Evolutionary conservation across 2,329 filamentous ascomycete genomes (phyloP).

Genomic region (Amauroascus niger): DNA sequence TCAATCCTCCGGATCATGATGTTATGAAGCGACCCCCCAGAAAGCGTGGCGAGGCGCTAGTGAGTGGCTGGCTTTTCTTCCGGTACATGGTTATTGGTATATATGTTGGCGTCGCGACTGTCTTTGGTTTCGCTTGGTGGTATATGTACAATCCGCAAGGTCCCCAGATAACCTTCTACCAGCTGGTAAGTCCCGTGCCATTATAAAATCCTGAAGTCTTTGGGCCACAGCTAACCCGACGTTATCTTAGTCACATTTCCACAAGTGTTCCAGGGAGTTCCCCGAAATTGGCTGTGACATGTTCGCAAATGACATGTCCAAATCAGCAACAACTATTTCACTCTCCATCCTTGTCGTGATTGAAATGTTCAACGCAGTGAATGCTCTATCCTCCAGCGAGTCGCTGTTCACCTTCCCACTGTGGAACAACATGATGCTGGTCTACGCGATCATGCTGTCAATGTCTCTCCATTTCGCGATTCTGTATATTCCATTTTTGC

Average conservation of each 20-base stretch:
- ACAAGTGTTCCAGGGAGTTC: slow-evolving; percentile 78
- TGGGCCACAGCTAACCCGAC: slow-evolving; percentile 6
- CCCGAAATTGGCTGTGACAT: slow-evolving; percentile 85
- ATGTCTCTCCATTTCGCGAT: slow-evolving; percentile 94
- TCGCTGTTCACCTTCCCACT: slow-evolving; percentile 84
- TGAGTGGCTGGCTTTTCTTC: slow-evolving; percentile 94
- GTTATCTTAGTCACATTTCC: slow-evolving; percentile 61
- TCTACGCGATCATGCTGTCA: slow-evolving; percentile 83
- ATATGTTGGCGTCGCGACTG: slow-evolving; percentile 89
- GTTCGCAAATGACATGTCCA: slow-evolving; percentile 76
- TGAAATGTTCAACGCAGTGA: slow-evolving; percentile 99
- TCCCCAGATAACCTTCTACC: slow-evolving; percentile 82
- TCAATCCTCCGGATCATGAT: slow-evolving; percentile 97
- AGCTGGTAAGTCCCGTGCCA: slow-evolving; percentile 49
- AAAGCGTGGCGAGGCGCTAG: slow-evolving; percentile 84
- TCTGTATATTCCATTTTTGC: slow-evolving; percentile 82
- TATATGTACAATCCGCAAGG: slow-evolving; percentile 92
- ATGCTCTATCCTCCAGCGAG: slow-evolving; percentile 90
- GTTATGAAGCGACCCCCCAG: slow-evolving; percentile 89
- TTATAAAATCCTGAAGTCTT: not conserved
- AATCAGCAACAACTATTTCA: slow-evolving; percentile 85
- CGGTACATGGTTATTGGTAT: slow-evolving; percentile 92
- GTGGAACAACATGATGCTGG: slow-evolving; percentile 98
- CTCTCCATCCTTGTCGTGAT: slow-evolving; percentile 89
- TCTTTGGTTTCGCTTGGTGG: slow-evolving; percentile 99